Evolutionary conservation across 805 yeast genomes (phyloP), one percentile per base, ranked within the genome.

Genomic region (Tetrapisispora nanseiensis): DNA sequence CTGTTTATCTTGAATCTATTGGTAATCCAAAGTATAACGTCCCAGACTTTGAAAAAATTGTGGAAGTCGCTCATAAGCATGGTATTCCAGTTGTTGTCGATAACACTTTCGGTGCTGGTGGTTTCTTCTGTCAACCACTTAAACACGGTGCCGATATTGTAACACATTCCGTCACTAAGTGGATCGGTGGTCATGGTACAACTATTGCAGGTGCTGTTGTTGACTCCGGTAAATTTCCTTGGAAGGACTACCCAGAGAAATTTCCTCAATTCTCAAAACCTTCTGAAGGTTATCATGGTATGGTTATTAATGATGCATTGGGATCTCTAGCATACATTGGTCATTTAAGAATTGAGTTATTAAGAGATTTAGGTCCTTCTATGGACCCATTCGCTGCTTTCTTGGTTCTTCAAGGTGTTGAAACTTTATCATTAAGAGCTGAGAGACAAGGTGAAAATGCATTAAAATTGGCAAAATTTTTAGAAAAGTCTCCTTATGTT

Each of bases 131-230:
- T 46, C 78, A 75, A 51, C 97, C 97, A 48, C 66, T 89, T 51
- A 83, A 83, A 48, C 82, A 76, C 56, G 97, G 97, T 51, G 97
- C 86, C 37, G 96, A 89, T 62, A 82, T 89, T 51, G 82, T 90
- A 27, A 83, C 83, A 18, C 95, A 89, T 65, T 87, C 96, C 47
- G 95, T 96, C 42, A 89, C 97, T 46, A 89, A 89, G 66, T 90
- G 96, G 96, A 89, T 89, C 51, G 95, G 95, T 49, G 97, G 97
- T 46, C 97, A 89, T 61, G 97, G 97, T 60, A 86, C 84, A 44
- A 86, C 96, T 34, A 80, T 89, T 63, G 97, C 83, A 41, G 97
- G 97, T 71, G 84, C 81, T 41, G 72, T 90, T 51, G 73, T 90
- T 37, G 96, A 90, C 62, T 77, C 87, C 29, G 96, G 97, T 52